Conservation (phyloP, 2,329 filamentous ascomycete species). For the Pseudogymnoascus verrucosus region DNA sequence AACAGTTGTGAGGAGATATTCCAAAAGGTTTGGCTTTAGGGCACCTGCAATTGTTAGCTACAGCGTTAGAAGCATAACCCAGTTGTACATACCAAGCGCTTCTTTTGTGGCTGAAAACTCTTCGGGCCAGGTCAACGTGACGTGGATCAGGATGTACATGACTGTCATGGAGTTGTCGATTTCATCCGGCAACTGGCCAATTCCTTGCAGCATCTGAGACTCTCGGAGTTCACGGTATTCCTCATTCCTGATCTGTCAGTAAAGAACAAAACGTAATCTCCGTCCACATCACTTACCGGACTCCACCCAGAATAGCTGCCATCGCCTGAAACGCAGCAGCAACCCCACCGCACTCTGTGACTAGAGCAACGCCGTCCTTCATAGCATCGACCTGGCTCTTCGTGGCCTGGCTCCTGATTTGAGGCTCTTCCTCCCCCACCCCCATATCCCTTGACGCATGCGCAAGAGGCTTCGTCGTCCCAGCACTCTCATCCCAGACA, state of each 20-base stretch:
- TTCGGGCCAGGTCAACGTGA: constrained; percentile 43
- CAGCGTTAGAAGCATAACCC: neutral
- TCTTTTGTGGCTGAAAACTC: constrained; percentile 31
- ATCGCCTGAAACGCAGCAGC: constrained; percentile 23
- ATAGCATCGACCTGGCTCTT: constrained; percentile 52
- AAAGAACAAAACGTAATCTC: constrained; percentile 41
- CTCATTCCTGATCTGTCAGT: constrained; percentile 29
- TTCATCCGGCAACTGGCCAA: constrained; percentile 41
- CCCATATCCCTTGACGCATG: constrained; percentile 19
- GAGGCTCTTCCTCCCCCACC: constrained; percentile 36
- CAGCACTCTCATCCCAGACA: constrained; percentile 61
- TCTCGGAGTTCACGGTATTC: constrained; percentile 26
- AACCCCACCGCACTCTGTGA: constrained; percentile 40
- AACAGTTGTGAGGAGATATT: constrained; percentile 62
- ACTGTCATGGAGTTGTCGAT: constrained; percentile 56
- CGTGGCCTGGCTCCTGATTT: constrained; percentile 41
- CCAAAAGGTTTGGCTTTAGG: constrained; percentile 59
- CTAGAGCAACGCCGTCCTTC: constrained; percentile 43
- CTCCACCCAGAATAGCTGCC: constrained; percentile 23
- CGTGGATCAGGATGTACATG: constrained; percentile 53
- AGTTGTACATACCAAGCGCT: neutral
- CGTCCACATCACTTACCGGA: constrained; percentile 25
- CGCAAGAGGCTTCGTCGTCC: constrained; percentile 29
- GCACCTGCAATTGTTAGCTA: constrained; percentile 32
- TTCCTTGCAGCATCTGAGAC: constrained; percentile 10